A percentile compares a stretch with the other conserved stretches of the same genome.
These are phyloP conservation scores for Solanum hybrid DNA, from an alignment of 305 asterid genomes.

Conservation along the genomic window DNA sequence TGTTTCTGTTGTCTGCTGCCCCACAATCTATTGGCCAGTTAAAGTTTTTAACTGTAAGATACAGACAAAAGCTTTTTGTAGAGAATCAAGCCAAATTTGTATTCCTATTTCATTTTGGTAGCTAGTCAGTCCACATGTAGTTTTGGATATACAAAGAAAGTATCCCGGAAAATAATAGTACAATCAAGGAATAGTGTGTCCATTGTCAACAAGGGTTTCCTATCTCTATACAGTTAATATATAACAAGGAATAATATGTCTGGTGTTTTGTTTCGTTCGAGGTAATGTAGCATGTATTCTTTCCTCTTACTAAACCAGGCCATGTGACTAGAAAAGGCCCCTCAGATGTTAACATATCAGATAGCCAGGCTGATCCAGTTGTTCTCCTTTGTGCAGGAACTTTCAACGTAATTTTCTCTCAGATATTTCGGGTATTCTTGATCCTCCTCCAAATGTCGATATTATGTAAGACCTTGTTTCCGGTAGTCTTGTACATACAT, in stretches of 20 bases:
- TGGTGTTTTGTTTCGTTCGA: too few relatives aligned
- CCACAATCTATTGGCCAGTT: not conserved
- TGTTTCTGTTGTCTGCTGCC: not conserved
- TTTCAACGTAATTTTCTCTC: slow-evolving; percentile 48
- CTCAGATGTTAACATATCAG: not conserved
- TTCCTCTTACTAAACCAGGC: not conserved
- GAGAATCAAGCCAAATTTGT: not conserved
- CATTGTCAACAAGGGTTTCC: not conserved
- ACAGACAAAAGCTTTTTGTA: not conserved
- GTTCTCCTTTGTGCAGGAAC: slow-evolving; percentile 49
- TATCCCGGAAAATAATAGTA: not conserved
- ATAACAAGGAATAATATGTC: not conserved
- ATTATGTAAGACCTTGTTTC: not conserved
- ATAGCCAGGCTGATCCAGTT: not conserved
- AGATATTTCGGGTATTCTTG: slow-evolving; percentile 45
- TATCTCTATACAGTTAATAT: not conserved
- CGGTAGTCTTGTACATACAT: not conserved
- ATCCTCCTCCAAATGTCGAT: slow-evolving; percentile 35
- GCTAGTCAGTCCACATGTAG: not conserved
- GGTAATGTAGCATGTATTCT: not conserved
- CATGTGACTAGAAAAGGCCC: not conserved
- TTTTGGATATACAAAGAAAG: not conserved
- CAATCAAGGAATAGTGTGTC: not conserved
- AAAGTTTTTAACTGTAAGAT: not conserved
- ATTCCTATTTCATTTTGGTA: not conserved